A percentile compares a stretch with the other conserved stretches of the same genome.
These are phyloP conservation scores for Trichoderma koningiopsis DNA, from an alignment of 2,329 filamentous ascomycete genomes.

Conservation along the genomic window DNA sequence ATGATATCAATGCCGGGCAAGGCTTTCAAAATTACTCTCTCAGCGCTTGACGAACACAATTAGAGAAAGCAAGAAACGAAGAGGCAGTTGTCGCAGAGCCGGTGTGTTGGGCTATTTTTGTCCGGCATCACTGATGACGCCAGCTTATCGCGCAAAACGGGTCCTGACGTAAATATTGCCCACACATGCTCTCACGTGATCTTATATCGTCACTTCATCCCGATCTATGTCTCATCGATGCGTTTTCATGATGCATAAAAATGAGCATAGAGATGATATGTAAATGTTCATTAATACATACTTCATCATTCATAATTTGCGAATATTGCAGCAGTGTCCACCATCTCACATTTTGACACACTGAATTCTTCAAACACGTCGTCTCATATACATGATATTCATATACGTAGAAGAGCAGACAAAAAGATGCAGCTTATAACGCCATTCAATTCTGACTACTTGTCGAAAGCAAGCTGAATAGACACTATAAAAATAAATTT, in stretches of 20 bases:
- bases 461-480: slow-evolving; percentile 8
- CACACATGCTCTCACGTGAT: slow-evolving; percentile 7
- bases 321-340: background rate
- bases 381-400: too few relatives aligned
- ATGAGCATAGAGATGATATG: background rate
- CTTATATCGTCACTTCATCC: background rate
- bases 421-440: background rate
- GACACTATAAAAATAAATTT: background rate
- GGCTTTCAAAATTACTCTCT: background rate
- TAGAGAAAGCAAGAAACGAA: slow-evolving; percentile 11
- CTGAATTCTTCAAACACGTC: background rate
- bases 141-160: background rate
- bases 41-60: background rate
- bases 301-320: background rate
- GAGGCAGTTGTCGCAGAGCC: background rate
- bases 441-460: background rate
- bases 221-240: background rate
- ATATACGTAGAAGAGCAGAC: background rate
- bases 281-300: background rate
- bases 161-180: slow-evolving; percentile 16
- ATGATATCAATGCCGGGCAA: background rate
- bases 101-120: slow-evolving; percentile 41
- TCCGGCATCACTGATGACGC: slow-evolving; percentile 29
- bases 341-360: background rate
- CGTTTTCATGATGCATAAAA: background rate